Evolutionary conservation across 2,329 filamentous ascomycete genomes (phyloP).

Genomic region (Aurifilum marmelostoma): DNA sequence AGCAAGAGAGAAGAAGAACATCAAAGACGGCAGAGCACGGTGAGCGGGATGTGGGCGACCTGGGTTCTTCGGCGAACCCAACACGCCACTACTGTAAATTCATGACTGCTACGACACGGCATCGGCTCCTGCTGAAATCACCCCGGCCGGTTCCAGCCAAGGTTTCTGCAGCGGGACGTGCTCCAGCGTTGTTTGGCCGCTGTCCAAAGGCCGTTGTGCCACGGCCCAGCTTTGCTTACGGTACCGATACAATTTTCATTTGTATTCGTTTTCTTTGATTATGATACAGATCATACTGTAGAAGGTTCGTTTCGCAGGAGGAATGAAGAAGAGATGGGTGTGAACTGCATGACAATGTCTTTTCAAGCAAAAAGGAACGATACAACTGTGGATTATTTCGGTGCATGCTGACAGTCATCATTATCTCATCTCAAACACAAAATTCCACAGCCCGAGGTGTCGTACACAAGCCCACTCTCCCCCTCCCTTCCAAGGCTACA

Average conservation of each 20-base stretch:
- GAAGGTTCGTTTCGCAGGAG: too few relatives aligned
- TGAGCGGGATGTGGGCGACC: neutral
- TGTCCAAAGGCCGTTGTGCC: neutral
- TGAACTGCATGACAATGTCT: too few relatives aligned
- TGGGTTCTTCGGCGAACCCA: neutral
- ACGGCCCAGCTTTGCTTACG: neutral
- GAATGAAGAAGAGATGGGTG: neutral
- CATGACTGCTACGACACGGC: neutral
- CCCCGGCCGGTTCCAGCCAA: neutral
- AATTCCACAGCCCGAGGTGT: neutral
- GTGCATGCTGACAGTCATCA: too few relatives aligned
- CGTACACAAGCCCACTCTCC: too few relatives aligned
- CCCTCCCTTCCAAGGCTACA: too few relatives aligned
- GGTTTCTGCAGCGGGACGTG: neutral
- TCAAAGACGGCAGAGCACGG: neutral
- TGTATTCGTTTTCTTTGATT: too few relatives aligned
- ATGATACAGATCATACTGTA: too few relatives aligned
- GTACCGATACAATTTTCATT: too few relatives aligned
- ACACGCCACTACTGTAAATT: neutral
- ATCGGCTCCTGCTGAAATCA: neutral
- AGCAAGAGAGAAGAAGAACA: neutral
- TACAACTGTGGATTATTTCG: neutral
- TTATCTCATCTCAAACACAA: neutral
- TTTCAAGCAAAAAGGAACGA: neutral
- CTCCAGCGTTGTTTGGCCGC: neutral